These are phyloP conservation scores for Phoma sp. DNA, from an alignment of 2,329 filamentous ascomycete species.

Conservation along the genomic window DNA sequence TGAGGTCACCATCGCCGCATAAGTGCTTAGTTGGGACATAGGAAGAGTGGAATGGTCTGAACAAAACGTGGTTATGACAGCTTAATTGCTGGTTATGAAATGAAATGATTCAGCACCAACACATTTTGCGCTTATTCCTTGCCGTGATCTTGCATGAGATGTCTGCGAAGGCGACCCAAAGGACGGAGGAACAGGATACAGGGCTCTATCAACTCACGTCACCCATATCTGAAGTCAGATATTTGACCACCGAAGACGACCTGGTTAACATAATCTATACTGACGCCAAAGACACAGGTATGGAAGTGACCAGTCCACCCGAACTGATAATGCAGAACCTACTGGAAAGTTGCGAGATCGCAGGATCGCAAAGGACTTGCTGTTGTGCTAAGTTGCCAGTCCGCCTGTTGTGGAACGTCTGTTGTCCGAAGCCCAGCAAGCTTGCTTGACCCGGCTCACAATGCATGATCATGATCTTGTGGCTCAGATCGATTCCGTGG, in stretches of 20 bases:
- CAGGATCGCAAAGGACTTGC: background rate
- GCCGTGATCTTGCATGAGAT: background rate
- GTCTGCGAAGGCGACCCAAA: background rate
- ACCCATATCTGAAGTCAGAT: too few species aligned
- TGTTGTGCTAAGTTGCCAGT: background rate
- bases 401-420: background rate
- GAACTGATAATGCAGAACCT: background rate
- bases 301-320: background rate
- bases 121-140: background rate
- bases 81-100: constrained; percentile 33
- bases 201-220: too few species aligned
- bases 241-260: too few species aligned
- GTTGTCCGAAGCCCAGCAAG: background rate
- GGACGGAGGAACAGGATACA: too few species aligned
- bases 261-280: too few species aligned
- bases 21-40: constrained; percentile 46
- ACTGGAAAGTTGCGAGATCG: background rate
- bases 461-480: background rate
- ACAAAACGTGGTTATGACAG: constrained; percentile 38
- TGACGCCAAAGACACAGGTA: too few species aligned
- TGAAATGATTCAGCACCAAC: constrained; percentile 31
- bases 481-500: background rate
- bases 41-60: constrained; percentile 23
- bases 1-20: constrained; percentile 90
- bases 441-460: background rate